Conservation (phyloP, 2,329 filamentous ascomycete genomes). For the Cordyceps militaris region DNA sequence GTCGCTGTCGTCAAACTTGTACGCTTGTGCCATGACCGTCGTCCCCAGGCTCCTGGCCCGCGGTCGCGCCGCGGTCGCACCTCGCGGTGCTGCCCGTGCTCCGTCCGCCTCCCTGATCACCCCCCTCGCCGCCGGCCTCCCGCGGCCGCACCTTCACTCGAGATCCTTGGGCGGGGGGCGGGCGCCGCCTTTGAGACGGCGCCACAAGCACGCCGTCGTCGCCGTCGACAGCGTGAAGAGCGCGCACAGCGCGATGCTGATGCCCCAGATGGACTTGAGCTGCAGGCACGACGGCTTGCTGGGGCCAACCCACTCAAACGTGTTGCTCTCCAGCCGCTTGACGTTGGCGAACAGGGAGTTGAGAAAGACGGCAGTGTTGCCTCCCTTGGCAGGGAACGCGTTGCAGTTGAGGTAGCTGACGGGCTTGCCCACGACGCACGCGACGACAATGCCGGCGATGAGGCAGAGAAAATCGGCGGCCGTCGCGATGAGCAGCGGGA, state of each 20-base stretch:
- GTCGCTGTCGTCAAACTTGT: slow-evolving; percentile 23
- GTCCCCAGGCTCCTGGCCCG: slow-evolving; percentile 31
- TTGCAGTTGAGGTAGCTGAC: slow-evolving; percentile 72
- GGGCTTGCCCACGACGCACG: slow-evolving; percentile 71
- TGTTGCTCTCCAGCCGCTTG: slow-evolving; percentile 25
- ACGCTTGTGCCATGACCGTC: slow-evolving; percentile 28
- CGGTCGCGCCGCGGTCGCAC: background rate
- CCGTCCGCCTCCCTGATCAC: background rate
- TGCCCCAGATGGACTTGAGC: slow-evolving; percentile 81
- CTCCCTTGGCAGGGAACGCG: slow-evolving; percentile 34
- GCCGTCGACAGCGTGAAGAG: slow-evolving; percentile 59
- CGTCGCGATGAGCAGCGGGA: slow-evolving; percentile 64
- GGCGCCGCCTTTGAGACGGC: slow-evolving; percentile 39
- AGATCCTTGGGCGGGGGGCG: slow-evolving; percentile 36
- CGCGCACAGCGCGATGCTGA: slow-evolving; percentile 71
- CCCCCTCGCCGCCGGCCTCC: slow-evolving; percentile 19
- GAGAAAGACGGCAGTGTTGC: slow-evolving; percentile 38
- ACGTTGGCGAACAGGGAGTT: slow-evolving; percentile 36
- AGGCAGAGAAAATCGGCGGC: slow-evolving; percentile 62
- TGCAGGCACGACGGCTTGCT: slow-evolving; percentile 65
- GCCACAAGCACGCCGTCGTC: slow-evolving; percentile 55
- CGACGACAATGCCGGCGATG: slow-evolving; percentile 70
- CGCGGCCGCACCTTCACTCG: slow-evolving; percentile 45
- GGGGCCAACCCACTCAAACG: slow-evolving; percentile 41
- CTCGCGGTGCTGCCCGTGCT: background rate